Base-by-base conservation (phyloP, 306 rosid species). In the Prunus mongolica region DNA sequence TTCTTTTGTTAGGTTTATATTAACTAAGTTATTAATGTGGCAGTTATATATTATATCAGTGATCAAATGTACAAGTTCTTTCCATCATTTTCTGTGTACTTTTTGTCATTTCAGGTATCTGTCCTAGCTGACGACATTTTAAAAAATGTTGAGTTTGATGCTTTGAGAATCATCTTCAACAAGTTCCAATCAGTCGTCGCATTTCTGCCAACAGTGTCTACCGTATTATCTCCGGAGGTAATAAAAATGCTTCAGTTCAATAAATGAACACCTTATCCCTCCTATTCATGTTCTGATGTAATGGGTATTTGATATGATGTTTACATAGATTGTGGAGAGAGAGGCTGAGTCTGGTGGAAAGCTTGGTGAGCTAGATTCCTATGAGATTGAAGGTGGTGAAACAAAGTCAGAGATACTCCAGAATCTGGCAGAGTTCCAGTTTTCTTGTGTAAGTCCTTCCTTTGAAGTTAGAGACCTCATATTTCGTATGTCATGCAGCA, bases 331-430 rank as follows among this genome's bases (percentile, higher is more conserved):
- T 82, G 90, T 91, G 54, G 97, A 95, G 89, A 90, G 80, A 71
- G 99, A 95, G 83, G 52, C 93, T 75, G 99, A 92, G 85, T 57
- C 96, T 67, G 97, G 98, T 45, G 99, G 99, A 56, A 85, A 46
- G 65, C 89, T 95, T 74, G 93, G 97, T 22, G 99, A 90, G 16
- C 80, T 95, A 74, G 99, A 95, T 72, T 82, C 88, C 7, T 95
- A 95, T 78, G 99, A 95, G 90, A 82, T 95, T 81, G 99, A 95
- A 89, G 97, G 97, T 72, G 99, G 97, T 11, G 99, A 95, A 71
- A 87, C 99, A 27, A 95, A 95, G 85, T 83, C 93, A 58, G 99
- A 92, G 82, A 60, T 95, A 80, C 96, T 95, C 79, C 97, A 95
- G 82, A 95, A 95, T 84, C 87, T 95, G 81, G 13, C 97, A 1